Base-by-base conservation (phyloP, 2,329 filamentous ascomycete species). In the Acephala macrosclerotiorum region DNA sequence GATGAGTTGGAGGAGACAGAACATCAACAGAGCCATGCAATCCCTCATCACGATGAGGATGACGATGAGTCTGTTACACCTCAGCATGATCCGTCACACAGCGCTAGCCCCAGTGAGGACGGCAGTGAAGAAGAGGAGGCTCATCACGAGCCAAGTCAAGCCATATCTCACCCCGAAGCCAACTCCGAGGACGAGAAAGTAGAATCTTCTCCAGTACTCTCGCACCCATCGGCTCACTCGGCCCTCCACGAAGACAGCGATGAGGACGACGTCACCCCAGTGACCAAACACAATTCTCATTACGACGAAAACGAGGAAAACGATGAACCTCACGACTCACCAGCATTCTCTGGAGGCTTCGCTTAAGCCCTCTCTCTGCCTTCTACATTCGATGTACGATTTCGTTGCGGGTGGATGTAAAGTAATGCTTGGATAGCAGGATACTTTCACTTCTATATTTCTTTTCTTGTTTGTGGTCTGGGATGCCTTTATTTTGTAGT, bases 351-450 rank as follows among this genome's bases (percentile, higher is more conserved):
- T 18, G 49, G 49, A 33, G 49, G 49, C 12, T 53, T 53, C 49
- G 49, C 49, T 53, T 53, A 29, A 53, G 25, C 49, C 25, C 25
- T 33, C 9, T 9, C 9, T 33, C 4, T 33, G 9, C 9, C 25
- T 11, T 14, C 2, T 33, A 29, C 22, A 11, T 25, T 22, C 45
- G 12, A 6, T 53, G 26, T 33, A 53, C 18, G 11, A 14, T n/a
- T 11, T 53, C 25, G 3, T 29, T 18, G 9, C n/a, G 6, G 18
- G 8, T 18, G 26, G 12, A 29, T 42, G 22, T 53, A 53, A 33
- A 29, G 49, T 53, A 53, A 53, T 53, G 49, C 49, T 53, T 53
- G 49, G 49, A 53, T 53, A 53, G 49, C 49, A 53, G 49, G 49
- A 16, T 22, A 29, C 49, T 16, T 29, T 53, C 26, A 3, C 49